A percentile compares a stretch with the other conserved stretches of the same genome.
phyloP scores from a whole-genome alignment of 139 green algal genomes.

The Micractinium conductrix region DNA sequence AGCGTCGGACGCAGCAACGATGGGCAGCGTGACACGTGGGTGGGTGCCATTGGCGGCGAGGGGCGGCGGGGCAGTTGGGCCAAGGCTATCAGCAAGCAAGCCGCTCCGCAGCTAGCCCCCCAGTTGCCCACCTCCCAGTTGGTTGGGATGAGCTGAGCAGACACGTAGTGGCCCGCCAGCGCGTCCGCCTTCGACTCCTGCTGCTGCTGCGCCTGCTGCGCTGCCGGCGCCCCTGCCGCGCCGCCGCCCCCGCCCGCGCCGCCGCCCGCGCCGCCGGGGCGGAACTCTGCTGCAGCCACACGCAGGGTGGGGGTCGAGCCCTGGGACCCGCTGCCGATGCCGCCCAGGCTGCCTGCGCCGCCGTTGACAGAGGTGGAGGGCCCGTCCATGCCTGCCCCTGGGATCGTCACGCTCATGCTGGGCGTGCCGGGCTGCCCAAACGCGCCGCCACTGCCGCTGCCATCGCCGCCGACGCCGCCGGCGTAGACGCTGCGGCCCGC shows the following conservation, averaged over 20 bases:
- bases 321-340: neutral
- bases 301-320: neutral
- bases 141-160: slow-evolving; percentile 4
- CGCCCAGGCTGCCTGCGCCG: neutral
- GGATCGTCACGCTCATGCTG: slow-evolving; percentile 7
- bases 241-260: neutral
- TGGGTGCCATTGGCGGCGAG: no score
- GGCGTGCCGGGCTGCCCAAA: neutral
- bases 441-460: neutral
- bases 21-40: no score
- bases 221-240: neutral
- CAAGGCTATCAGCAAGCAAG: no score
- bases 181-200: neutral
- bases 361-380: no score
- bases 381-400: neutral
- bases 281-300: neutral
- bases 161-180: neutral
- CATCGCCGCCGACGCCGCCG: neutral
- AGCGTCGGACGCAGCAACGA: no score
- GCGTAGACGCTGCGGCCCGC: no score
- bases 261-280: neutral
- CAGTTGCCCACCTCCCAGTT: neutral
- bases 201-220: slow-evolving; percentile 1
- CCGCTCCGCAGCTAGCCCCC: no score
- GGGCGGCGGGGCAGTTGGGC: no score